These are phyloP conservation scores for Cryptococcus neoformans DNA, from an alignment of 1,284 basidiomycete species.

Conservation along the genomic window DNA sequence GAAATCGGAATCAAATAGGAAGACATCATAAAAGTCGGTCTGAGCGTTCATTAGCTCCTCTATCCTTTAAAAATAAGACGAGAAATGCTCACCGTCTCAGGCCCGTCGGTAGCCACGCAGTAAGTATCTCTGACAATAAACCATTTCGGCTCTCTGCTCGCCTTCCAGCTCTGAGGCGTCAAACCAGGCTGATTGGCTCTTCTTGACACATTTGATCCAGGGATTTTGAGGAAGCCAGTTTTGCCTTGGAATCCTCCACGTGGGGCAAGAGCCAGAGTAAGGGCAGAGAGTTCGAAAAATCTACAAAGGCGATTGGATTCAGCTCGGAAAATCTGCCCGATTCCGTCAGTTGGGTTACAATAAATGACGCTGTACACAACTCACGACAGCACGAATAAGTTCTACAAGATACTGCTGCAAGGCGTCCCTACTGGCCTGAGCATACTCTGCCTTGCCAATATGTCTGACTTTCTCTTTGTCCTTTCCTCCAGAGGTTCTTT, in stretches of 20 bases:
- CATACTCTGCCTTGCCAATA: constrained; percentile 66
- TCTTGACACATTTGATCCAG: constrained; percentile 50
- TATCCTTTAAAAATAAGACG: neutral
- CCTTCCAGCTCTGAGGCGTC: constrained; percentile 57
- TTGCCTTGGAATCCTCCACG: constrained; percentile 78
- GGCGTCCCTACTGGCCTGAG: constrained; percentile 70
- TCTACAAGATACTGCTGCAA: constrained; percentile 87
- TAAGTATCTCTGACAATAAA: constrained; percentile 93
- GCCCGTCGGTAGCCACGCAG: constrained; percentile 80
- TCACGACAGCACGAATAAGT: constrained; percentile 82
- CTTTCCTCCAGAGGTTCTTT: constrained; percentile 58
- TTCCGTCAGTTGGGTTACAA: neutral
- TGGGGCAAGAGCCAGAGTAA: constrained; percentile 79
- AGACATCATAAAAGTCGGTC: constrained; percentile 85
- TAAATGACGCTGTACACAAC: constrained; percentile 32
- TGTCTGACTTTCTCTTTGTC: constrained; percentile 24
- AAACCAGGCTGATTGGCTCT: constrained; percentile 51
- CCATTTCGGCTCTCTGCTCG: constrained; percentile 77
- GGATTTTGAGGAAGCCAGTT: constrained; percentile 71
- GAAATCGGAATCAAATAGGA: constrained; percentile 89
- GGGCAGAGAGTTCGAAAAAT: constrained; percentile 92
- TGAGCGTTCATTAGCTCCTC: constrained; percentile 35
- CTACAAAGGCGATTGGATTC: constrained; percentile 85
- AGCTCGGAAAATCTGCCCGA: constrained; percentile 86
- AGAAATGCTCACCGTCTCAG: constrained; percentile 64